Evolutionary conservation across 2,329 filamentous ascomycete genomes (phyloP).

Genomic region (Hypoxylon sp.): DNA sequence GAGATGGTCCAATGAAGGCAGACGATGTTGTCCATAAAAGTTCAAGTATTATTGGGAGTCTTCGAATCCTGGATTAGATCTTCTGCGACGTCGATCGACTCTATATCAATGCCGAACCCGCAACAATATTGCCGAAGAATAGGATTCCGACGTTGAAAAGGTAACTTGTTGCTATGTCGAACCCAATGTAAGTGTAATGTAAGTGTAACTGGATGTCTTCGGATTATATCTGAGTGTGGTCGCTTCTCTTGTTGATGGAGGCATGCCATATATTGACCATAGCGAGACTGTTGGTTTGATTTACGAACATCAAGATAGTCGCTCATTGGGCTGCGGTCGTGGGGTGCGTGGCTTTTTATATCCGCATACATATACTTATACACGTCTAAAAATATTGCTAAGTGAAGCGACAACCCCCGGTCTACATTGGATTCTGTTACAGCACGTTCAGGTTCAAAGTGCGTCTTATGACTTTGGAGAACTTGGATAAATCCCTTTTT

Average conservation of each 20-base stretch:
- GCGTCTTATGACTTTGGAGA: constrained; percentile 51
- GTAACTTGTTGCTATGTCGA: constrained; percentile 2
- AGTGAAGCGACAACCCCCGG: constrained; percentile 32
- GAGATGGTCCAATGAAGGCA: constrained; percentile 37
- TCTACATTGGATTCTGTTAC: constrained; percentile 37
- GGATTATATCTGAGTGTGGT: constrained; percentile 8
- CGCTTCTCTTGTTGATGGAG: constrained; percentile 4
- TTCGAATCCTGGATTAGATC: constrained; percentile 39
- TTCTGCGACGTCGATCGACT: constrained; percentile 35
- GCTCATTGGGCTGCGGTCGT: constrained; percentile 37
- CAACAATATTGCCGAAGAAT: constrained; percentile 10
- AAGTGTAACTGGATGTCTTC: constrained; percentile 3
- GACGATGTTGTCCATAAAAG: constrained; percentile 43
- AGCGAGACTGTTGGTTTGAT: constrained; percentile 24
- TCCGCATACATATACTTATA: constrained; percentile 34
- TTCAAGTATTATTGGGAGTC: constrained; percentile 21
- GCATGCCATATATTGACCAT: constrained; percentile 15
- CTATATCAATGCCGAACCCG: constrained; percentile 17
- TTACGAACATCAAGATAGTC: constrained; percentile 32
- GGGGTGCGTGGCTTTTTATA: constrained; percentile 40
- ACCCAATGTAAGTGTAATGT: constrained; percentile 1
- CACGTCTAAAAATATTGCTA: constrained; percentile 41
- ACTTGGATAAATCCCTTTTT: constrained; percentile 40
- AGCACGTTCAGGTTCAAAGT: constrained; percentile 33
- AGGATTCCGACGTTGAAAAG: neutral